phyloP scores from a whole-genome alignment of 352 stramenopile species.

The Pythium sp. region DNA sequence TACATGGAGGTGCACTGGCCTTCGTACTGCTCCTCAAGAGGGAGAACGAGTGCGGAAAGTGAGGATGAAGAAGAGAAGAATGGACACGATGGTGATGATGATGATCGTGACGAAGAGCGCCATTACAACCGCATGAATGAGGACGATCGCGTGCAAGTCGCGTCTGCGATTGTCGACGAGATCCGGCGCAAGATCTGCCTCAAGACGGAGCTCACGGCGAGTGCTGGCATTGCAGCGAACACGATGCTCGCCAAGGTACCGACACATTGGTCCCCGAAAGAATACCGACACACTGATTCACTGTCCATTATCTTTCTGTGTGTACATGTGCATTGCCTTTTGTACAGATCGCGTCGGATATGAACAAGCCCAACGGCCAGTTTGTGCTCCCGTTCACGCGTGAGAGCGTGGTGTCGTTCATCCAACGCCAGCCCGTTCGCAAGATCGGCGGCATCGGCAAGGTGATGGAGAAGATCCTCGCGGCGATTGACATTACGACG shows the following conservation, averaged over 20 bases:
- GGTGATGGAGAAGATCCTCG: conserved; percentile 94
- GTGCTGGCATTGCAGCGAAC: conserved; percentile 91
- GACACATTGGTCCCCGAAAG: background rate
- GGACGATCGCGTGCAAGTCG: conserved; percentile 31
- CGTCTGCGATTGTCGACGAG: conserved; percentile 68
- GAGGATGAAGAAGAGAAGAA: conserved; percentile 4
- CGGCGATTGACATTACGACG: conserved; percentile 79
- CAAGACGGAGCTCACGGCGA: conserved; percentile 92
- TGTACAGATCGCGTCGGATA: conserved; percentile 89
- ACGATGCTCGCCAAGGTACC: conserved; percentile 91
- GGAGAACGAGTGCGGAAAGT: background rate
- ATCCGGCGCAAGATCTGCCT: conserved; percentile 83
- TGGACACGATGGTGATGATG: conserved; percentile 8
- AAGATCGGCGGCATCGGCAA: conserved; percentile 96
- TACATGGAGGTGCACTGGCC: conserved; percentile 75
- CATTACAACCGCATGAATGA: background rate
- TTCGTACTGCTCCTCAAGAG: conserved; percentile 28
- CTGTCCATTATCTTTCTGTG: conserved; percentile 1
- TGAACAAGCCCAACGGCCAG: conserved; percentile 97
- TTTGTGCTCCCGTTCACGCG: conserved; percentile 84
- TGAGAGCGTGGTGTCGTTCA: conserved; percentile 81
- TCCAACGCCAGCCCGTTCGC: conserved; percentile 82
- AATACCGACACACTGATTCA: background rate
- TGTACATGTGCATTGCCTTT: background rate
- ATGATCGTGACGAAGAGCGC: conserved; percentile 6